Conservation (phyloP, 768 basidiomycete species). For the Collybia mongolica region DNA sequence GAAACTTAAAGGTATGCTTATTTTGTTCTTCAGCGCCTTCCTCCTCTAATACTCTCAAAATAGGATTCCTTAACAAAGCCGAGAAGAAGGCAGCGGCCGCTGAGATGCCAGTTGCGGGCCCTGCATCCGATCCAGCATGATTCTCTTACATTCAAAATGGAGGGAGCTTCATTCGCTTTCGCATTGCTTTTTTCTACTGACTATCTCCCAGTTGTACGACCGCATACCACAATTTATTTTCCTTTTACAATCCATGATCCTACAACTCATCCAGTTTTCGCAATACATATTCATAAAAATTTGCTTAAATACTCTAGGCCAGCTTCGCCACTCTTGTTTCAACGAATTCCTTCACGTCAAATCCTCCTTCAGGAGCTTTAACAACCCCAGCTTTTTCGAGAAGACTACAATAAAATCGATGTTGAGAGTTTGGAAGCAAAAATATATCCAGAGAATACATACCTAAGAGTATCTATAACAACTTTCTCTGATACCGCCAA, state of each 20-base stretch:
- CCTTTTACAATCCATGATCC: neutral
- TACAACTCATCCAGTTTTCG: neutral
- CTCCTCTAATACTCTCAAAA: neutral
- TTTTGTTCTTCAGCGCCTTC: neutral
- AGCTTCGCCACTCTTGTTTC: slow-evolving; percentile 51
- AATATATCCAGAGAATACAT: slow-evolving; percentile 18
- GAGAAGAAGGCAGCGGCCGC: slow-evolving; percentile 15
- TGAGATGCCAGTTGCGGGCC: neutral
- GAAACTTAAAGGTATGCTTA: slow-evolving; percentile 66
- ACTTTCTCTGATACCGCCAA: slow-evolving; percentile 61
- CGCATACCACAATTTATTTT: neutral
- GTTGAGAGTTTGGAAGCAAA: neutral
- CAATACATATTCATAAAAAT: neutral
- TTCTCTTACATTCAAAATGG: neutral
- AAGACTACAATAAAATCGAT: slow-evolving; percentile 38
- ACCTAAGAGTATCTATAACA: slow-evolving; percentile 71
- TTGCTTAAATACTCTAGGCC: slow-evolving; percentile 12
- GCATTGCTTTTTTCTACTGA: no score
- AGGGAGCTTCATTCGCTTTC: neutral
- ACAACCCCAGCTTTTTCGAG: slow-evolving; percentile 79
- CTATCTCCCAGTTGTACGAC: no score
- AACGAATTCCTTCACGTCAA: slow-evolving; percentile 57
- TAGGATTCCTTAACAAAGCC: slow-evolving; percentile 49
- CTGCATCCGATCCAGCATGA: slow-evolving; percentile 4
- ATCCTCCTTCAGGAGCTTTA: slow-evolving; percentile 51